Evolutionary conservation across 345 rosid genomes (phyloP), one percentile per base, ranked within the genome.

Genomic region (Arabis alpina): DNA sequence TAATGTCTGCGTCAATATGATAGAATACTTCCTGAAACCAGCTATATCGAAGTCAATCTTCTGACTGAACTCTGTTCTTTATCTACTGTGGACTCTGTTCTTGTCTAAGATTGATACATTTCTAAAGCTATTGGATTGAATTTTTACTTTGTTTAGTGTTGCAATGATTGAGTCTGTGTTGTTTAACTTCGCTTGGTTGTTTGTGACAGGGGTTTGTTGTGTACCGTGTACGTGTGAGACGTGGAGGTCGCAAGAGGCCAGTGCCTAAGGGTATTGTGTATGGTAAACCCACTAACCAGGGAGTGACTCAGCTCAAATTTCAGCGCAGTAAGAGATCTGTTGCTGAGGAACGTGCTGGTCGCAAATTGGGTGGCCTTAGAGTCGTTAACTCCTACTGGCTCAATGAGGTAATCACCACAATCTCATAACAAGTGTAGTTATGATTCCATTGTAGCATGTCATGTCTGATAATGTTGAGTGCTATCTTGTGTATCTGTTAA

Each of bases 241-340:
- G 96, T 66, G 96, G 96, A 54, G 96, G 96, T 23, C 82, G 96
- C 54, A 89, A 87, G 86, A 86, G 96, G 76, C 96, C 91, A 1
- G 93, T 90, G 56, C 84, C 93, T 4, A 89, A 87, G 81, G 96
- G 93, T 85, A 89, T 89, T 55, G 96, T 89, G n/a, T 89, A 89
- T 56, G 96, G 96, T 32, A 89, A 89, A 65, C 93, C 96, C 37
- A 89, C 92, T 3, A 89, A 89, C 64, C 93, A 89, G 88, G 93
- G 96, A 70, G 91, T 90, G 10, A 90, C 96, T 12, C 93, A 88
- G 42, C 84, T 90, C 79, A 90, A 90, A 65, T 90, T 90, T 68
- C 93, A 87, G 79, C 76, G 93, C 1, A 88, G 96, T 80, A 90
- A 90, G 83, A 74, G 96, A 40, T 90, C 90, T 10, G 91, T 90